Evolutionary conservation across 768 basidiomycete genomes (phyloP).

Genomic region (Trametopsis cervina): DNA sequence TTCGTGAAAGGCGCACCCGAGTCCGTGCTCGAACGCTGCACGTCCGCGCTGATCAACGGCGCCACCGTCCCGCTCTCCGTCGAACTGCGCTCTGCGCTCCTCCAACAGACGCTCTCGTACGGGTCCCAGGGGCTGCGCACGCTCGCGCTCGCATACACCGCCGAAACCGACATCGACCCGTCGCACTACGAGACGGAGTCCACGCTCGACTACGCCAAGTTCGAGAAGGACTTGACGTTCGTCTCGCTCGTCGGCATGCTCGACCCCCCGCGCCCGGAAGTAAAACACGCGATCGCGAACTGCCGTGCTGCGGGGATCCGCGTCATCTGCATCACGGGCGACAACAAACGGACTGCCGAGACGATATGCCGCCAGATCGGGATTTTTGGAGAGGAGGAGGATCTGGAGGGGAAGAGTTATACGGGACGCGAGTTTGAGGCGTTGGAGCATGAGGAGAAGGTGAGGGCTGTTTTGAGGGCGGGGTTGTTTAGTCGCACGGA

Average conservation of each 20-base stretch:
- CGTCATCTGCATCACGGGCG: slow-evolving; percentile 96
- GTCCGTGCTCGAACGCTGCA: slow-evolving; percentile 86
- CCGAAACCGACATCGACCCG: slow-evolving; percentile 69
- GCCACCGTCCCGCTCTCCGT: slow-evolving; percentile 58
- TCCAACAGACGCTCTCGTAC: slow-evolving; percentile 63
- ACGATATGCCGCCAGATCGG: slow-evolving; percentile 96
- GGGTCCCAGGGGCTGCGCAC: slow-evolving; percentile 82
- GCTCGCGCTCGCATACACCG: slow-evolving; percentile 84
- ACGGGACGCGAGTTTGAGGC: slow-evolving; percentile 90
- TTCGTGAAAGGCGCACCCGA: slow-evolving; percentile 97
- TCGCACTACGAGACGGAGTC: slow-evolving; percentile 77
- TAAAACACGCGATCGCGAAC: slow-evolving; percentile 76
- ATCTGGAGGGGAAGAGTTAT: slow-evolving; percentile 91
- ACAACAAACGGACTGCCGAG: slow-evolving; percentile 97
- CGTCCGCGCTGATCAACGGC: slow-evolving; percentile 61
- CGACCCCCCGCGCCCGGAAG: slow-evolving; percentile 95
- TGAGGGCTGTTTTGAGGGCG: slow-evolving; percentile 80
- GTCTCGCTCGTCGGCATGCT: slow-evolving; percentile 97
- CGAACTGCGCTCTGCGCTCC: slow-evolving; percentile 50
- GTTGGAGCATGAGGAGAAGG: slow-evolving; percentile 72
- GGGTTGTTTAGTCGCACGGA: slow-evolving; percentile 91
- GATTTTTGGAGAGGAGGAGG: slow-evolving; percentile 81
- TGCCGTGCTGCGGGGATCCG: slow-evolving; percentile 92
- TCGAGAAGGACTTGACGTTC: slow-evolving; percentile 89
- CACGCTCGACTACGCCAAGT: slow-evolving; percentile 76